A percentile compares a stretch with the other conserved stretches of the same genome.
Conservation (phyloP, 768 basidiomycete genomes). For the Amanita pallidorosea region DNA sequence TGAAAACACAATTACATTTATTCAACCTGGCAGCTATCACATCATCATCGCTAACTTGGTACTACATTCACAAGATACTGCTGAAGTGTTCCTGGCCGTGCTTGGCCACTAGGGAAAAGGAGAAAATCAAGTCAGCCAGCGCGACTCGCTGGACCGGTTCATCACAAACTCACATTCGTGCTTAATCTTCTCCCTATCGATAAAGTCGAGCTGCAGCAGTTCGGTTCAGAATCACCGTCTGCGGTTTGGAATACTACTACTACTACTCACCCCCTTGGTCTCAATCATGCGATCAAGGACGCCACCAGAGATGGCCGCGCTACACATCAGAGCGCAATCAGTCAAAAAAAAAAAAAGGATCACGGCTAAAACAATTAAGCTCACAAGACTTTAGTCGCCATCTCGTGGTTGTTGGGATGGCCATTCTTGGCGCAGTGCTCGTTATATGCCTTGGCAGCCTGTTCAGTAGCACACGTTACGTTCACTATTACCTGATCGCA, state of each 20-base stretch:
- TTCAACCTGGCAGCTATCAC: too few species aligned
- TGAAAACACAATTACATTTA: background rate
- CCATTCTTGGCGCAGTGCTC: conserved; percentile 41
- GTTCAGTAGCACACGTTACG: conserved; percentile 24
- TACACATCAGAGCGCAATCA: too few species aligned
- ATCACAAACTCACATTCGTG: conserved; percentile 10
- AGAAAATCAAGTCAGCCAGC: too few species aligned
- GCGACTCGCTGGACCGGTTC: background rate
- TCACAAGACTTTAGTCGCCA: conserved; percentile 47
- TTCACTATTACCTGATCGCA: background rate
- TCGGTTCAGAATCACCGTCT: background rate
- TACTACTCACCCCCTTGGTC: conserved; percentile 41
- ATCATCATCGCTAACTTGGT: too few species aligned
- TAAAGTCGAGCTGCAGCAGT: conserved; percentile 12
- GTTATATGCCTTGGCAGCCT: conserved; percentile 60
- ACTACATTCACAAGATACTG: too few species aligned
- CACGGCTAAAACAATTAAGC: too few species aligned
- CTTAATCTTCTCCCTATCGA: conserved; percentile 15
- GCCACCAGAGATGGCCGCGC: too few species aligned
- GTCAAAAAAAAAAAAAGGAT: too few species aligned
- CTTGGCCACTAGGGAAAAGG: too few species aligned
- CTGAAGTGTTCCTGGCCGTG: too few species aligned
- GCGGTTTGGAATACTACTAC: too few species aligned
- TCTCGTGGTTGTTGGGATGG: conserved; percentile 34
- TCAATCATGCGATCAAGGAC: conserved; percentile 31